These are phyloP conservation scores for Laetiporus sulphureus DNA, from an alignment of 1,284 basidiomycete species.

Conservation along the genomic window DNA sequence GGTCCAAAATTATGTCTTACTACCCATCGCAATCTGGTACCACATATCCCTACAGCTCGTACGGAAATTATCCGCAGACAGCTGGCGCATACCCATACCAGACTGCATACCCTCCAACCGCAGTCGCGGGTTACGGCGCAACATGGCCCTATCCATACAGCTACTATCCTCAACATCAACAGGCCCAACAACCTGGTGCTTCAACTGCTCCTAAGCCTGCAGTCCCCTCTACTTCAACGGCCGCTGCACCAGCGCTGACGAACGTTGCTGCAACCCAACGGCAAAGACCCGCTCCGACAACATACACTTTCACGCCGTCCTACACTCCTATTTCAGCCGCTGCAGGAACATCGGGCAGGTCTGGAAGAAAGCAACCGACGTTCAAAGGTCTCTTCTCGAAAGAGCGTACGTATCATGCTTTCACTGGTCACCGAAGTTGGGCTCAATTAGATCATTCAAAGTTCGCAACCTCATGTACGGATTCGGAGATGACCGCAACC, in stretches of 20 bases:
- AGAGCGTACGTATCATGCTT: conserved; percentile 50
- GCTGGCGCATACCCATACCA: conserved; percentile 26
- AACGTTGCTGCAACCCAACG: conserved; percentile 12
- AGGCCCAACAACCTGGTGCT: conserved; percentile 9
- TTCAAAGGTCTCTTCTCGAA: conserved; percentile 70
- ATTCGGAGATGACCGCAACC: conserved; percentile 89
- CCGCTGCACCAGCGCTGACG: conserved; percentile 13
- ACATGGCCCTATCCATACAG: conserved; percentile 27
- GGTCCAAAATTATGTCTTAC: conserved; percentile 27
- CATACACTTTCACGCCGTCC: conserved; percentile 43
- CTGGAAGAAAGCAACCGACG: conserved; percentile 52
- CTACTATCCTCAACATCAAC: conserved; percentile 24
- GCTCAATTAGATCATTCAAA: conserved; percentile 24
- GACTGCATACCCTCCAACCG: conserved; percentile 23
- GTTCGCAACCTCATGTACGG: conserved; percentile 90
- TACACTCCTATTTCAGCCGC: conserved; percentile 38
- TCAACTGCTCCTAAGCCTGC: conserved; percentile 9
- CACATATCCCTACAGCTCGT: conserved; percentile 21
- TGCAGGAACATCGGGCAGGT: conserved; percentile 35
- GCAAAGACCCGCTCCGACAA: conserved; percentile 12
- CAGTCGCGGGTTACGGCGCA: conserved; percentile 25
- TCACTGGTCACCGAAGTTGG: conserved; percentile 3
- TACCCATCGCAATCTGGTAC: conserved; percentile 22
- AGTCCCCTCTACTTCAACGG: conserved; percentile 5
- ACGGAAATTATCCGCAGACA: conserved; percentile 19